Base-by-base conservation (phyloP, 257 asterid genomes). In the Petunia secreta region DNA sequence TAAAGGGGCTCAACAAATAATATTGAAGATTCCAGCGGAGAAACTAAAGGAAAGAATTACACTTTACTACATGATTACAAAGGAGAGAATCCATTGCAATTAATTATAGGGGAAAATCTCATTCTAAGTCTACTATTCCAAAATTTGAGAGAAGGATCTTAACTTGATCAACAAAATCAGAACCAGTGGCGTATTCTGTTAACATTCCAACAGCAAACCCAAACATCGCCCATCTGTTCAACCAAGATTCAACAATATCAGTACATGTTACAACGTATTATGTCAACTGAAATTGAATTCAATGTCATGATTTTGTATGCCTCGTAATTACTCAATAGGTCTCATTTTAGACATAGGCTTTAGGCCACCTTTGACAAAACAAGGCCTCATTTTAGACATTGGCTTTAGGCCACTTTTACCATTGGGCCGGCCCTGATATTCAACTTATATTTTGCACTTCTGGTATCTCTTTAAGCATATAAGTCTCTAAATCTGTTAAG, bases 201-300 rank as follows among this genome's bases (percentile, higher is more conserved):
- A 96, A 82, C 93, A 96, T 82, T 64, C 98, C 99, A 62, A 96
- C 98, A 48, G 98, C 98, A 81, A 96, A 92, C 44, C 99, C 99
- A 81, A 96, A 96, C 98, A 96, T 96, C 8, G 99, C 99, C 99
- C 99, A 96, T 87, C 99, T 96, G 97, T 83, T 74, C 88, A 64
- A 77, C 86, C 66, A 77, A 39, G 44, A 55, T 68, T 10, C 53
- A 63, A 2, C 25, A 25, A 50, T 11, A 73, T 71, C 46, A 71
- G 44, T 71, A 71, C 77, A 64, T 11, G 50, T 11, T 60, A 11
- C 14, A 13, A 2, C 25, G 37, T 63, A 63, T 38, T 4, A 63
- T 13, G 1, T 5, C 16, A 38, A 38, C 25, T 63, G 48, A 38
- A 63, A 10, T 34, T 34, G 14, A 34, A 62, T 8, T 2, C 40